Evolutionary conservation across 805 yeast genomes (phyloP), one percentile per base, ranked within the genome.

Genomic region (Candida ponderosae): DNA sequence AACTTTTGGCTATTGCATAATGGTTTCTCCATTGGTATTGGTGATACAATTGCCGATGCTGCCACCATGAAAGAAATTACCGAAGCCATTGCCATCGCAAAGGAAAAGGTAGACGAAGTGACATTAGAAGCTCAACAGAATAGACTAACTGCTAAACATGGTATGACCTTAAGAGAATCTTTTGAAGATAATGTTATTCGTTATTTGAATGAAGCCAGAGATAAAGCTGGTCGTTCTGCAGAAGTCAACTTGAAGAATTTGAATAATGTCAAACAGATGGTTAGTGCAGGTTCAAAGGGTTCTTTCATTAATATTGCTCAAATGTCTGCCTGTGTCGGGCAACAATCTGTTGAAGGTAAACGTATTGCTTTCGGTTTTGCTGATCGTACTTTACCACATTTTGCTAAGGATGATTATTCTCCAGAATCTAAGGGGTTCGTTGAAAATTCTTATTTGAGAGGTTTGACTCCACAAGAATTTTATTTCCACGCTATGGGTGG

Each of bases 401-500:
- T 93, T 61, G 88, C 97, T 8, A 93, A 93, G 62, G 98, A 93
- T 66, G 98, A 93, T 61, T 93, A 93, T 61, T 86, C 96, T 35
- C 97, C 98, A 18, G 98, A 93, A 63, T 90, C 97, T 4, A 88
- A 88, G 60, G 99, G 99, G 50, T 93, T 93, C 54, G 95, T 93
- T 42, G 96, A 94, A 62, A 93, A 93, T 59, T 93, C 98, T 13
- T 93, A 93, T 57, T 72, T 90, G 57, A 80, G 97, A 70, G 99
- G 99, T 29, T 72, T 93, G 54, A 89, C 98, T 6, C 98, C 99
- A 26, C 97, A 93, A 63, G 99, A 93, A 62, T 93, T 93, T 62
- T 89, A 93, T 61, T 93, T 93, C 81, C 99, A 93, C 61, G 97
- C 97, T 37, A 93, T 93, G 96, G 97, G 98, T 57, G 99, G 99